A percentile compares a stretch with the other conserved stretches of the same genome.
These are phyloP conservation scores for Helotiales sp. DNA, from an alignment of 2,329 filamentous ascomycete genomes.

Conservation along the genomic window DNA sequence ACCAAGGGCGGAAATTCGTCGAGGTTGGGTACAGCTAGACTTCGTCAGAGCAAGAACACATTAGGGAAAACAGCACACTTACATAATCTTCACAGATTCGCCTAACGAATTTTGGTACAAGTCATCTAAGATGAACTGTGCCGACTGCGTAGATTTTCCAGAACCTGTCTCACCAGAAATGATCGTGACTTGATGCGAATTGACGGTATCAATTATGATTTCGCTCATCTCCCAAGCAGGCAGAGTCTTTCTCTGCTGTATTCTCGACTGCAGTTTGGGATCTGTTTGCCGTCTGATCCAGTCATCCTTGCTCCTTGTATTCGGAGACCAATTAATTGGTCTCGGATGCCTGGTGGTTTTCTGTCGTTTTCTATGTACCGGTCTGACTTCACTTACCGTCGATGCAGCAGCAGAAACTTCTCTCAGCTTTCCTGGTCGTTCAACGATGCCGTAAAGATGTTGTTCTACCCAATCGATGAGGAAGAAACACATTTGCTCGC, in stretches of 20 bases:
- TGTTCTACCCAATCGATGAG: conserved; percentile 91
- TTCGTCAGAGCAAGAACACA: conserved; percentile 20
- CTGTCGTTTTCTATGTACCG: conserved; percentile 36
- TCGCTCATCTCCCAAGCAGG: conserved; percentile 89
- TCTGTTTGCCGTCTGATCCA: conserved; percentile 73
- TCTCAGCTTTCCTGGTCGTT: conserved; percentile 80
- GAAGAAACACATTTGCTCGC: conserved; percentile 90
- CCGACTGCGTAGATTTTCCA: conserved; percentile 95
- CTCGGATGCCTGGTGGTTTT: conserved; percentile 54
- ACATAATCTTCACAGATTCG: conserved; percentile 79
- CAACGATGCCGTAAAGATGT: conserved; percentile 80
- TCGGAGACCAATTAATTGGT: conserved; percentile 67
- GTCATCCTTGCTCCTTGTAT: conserved; percentile 63
- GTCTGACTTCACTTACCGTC: conserved; percentile 58
- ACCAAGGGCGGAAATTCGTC: conserved; percentile 91
- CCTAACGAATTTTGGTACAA: conserved; percentile 79
- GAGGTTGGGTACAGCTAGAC: conserved; percentile 79
- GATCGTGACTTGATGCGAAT: conserved; percentile 84
- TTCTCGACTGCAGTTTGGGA: conserved; percentile 74
- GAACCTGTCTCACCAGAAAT: conserved; percentile 97
- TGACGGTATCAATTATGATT: conserved; percentile 76
- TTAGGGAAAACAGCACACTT: conserved; percentile 11
- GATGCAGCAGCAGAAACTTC: conserved; percentile 83
- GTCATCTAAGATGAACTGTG: conserved; percentile 94
- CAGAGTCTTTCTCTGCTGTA: conserved; percentile 71